phyloP scores from a whole-genome alignment of 352 stramenopile genomes.

The Blastocystis sp. region DNA sequence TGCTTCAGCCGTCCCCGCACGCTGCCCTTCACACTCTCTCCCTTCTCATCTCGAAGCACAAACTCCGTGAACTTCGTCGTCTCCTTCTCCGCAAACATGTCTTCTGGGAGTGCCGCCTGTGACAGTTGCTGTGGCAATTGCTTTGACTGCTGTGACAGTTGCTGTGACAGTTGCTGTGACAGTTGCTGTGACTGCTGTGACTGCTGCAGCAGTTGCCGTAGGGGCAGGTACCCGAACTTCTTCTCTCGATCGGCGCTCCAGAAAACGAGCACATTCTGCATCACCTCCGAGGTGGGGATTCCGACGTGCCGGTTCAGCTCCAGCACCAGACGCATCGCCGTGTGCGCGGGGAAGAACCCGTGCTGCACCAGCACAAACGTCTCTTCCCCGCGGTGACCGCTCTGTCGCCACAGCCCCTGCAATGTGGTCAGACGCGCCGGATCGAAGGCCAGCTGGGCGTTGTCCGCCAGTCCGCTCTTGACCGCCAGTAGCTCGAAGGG shows the following conservation, averaged over 20 bases:
- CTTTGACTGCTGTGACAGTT: too few relatives aligned
- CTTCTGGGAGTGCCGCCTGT: too few relatives aligned
- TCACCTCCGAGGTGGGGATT: background rate
- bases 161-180: too few relatives aligned
- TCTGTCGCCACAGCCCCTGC: background rate
- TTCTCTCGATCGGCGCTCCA: slow-evolving; percentile 5
- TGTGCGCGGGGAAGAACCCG: background rate
- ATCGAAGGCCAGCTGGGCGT: background rate
- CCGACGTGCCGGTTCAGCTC: background rate
- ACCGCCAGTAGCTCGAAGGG: background rate
- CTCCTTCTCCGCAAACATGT: background rate
- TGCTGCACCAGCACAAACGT: slow-evolving; percentile 12
- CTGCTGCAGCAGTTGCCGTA: background rate
- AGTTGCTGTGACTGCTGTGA: too few relatives aligned
- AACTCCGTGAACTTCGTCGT: background rate
- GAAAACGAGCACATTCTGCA: slow-evolving; percentile 40
- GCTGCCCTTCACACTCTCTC: background rate
- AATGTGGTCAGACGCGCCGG: background rate
- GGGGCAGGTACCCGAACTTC: slow-evolving; percentile 4
- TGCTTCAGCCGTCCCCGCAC: background rate
- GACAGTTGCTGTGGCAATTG: too few relatives aligned
- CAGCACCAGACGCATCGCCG: background rate
- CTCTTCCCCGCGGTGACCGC: too few relatives aligned
- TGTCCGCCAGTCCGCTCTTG: background rate
- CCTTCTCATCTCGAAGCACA: background rate